Evolutionary conservation across 768 basidiomycete species (phyloP).

Genomic region (Pleurotus cornucopiae): DNA sequence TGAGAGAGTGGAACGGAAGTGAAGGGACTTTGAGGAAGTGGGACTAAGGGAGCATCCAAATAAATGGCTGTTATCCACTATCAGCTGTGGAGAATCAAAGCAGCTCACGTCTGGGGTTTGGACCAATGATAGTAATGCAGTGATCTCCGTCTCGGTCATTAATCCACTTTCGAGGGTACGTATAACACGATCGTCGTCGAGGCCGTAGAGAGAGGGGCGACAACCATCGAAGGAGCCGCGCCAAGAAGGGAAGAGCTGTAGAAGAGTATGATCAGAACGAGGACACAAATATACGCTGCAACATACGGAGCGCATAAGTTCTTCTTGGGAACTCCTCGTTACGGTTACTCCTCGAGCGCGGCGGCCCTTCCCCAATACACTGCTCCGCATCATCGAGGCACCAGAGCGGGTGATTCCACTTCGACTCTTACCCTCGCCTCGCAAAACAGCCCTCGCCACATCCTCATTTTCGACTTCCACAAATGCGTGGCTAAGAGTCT

Average conservation of each 20-base stretch:
- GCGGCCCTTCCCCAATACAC: slow-evolving; percentile 72
- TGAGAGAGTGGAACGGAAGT: slow-evolving; percentile 76
- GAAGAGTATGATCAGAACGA: background rate
- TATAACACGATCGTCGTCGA: slow-evolving; percentile 54
- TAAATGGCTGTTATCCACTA: slow-evolving; percentile 12
- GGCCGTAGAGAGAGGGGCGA: slow-evolving; percentile 61
- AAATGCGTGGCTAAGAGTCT: slow-evolving; percentile 82
- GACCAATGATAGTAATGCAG: slow-evolving; percentile 63
- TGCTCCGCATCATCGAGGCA: slow-evolving; percentile 46
- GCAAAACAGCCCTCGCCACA: slow-evolving; percentile 62
- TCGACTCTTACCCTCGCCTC: slow-evolving; percentile 40
- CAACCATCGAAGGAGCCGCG: slow-evolving; percentile 68
- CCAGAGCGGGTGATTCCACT: slow-evolving; percentile 6
- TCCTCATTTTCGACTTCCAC: slow-evolving; percentile 65
- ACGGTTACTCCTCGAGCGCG: slow-evolving; percentile 82
- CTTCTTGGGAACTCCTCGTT: slow-evolving; percentile 74
- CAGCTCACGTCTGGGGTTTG: slow-evolving; percentile 68
- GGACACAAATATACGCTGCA: background rate
- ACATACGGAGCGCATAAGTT: slow-evolving; percentile 76
- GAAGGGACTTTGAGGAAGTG: slow-evolving; percentile 85
- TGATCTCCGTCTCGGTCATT: slow-evolving; percentile 63
- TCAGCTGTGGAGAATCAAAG: background rate
- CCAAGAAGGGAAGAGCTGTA: slow-evolving; percentile 78
- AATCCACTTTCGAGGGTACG: slow-evolving; percentile 61
- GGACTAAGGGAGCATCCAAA: slow-evolving; percentile 39